Percentiles rank a stretch among this genome's conserved stretches.
Evolutionary conservation across 306 rosid genomes (phyloP).

Genomic region (Boehmeria nivea): DNA sequence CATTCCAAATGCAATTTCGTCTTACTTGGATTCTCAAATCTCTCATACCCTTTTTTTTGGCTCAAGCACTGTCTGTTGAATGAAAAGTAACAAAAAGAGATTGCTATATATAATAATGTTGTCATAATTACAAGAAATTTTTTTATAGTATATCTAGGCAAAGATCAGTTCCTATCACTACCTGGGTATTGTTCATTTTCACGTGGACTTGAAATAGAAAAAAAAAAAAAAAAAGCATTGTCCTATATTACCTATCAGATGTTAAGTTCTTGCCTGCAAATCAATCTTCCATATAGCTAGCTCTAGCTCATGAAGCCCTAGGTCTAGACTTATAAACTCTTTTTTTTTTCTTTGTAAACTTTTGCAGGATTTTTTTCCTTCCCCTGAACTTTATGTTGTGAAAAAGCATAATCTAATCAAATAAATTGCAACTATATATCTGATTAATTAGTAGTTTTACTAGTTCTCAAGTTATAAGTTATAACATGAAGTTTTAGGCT

Average conservation of each 20-base stretch:
- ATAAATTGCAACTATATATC: too few species aligned
- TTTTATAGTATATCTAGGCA: not conserved
- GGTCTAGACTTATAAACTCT: not conserved
- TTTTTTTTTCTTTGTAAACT: not conserved
- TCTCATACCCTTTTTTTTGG: not conserved
- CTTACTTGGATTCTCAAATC: not conserved
- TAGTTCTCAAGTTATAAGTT: not conserved
- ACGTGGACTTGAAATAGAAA: too few species aligned
- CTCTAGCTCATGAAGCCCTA: conserved; percentile 13
- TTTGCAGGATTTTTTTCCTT: not conserved
- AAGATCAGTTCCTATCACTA: conserved; percentile 1
- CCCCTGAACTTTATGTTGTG: not conserved
- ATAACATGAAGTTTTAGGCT: not conserved
- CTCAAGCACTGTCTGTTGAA: not conserved
- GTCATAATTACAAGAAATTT: not conserved
- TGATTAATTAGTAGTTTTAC: too few species aligned
- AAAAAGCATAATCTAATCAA: too few species aligned
- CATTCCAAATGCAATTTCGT: not conserved
- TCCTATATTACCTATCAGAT: conserved; percentile 34
- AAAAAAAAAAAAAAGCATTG: conserved; percentile 34
- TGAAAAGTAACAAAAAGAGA: not conserved
- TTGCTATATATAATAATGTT: not conserved
- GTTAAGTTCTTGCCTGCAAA: conserved; percentile 30
- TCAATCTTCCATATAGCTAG: not conserved
- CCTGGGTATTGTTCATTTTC: conserved; percentile 35